These are phyloP conservation scores for Chalara sp. DNA, from an alignment of 2,329 filamentous ascomycete species.

Conservation along the genomic window DNA sequence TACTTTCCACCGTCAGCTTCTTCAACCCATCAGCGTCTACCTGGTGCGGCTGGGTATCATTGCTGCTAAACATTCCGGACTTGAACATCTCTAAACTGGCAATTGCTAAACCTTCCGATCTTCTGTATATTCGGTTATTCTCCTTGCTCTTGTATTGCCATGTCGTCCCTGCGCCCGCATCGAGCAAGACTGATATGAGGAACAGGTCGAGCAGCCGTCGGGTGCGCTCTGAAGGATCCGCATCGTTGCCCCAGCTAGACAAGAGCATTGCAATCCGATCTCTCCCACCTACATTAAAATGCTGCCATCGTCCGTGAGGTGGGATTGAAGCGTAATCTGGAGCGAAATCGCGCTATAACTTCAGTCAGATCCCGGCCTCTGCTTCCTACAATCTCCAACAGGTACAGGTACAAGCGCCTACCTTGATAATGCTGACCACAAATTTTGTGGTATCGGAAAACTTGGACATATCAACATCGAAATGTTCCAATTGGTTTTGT, in stretches of 20 bases:
- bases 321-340: constrained; percentile 69
- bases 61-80: constrained; percentile 76
- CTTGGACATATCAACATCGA: constrained; percentile 63
- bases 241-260: constrained; percentile 57
- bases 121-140: constrained; percentile 72
- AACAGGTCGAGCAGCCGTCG: constrained; percentile 73
- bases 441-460: constrained; percentile 62
- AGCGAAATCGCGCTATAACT: constrained; percentile 60
- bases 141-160: constrained; percentile 94
- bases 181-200: constrained; percentile 72
- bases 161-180: constrained; percentile 80
- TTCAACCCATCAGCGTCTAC: constrained; percentile 80
- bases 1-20: constrained; percentile 63
- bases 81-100: constrained; percentile 88
- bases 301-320: constrained; percentile 79
- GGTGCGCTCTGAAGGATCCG: constrained; percentile 68
- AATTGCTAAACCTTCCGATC: constrained; percentile 83
- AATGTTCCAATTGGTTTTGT: constrained; percentile 61
- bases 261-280: constrained; percentile 68
- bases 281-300: constrained; percentile 73
- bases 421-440: constrained; percentile 69
- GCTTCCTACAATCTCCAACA: not conserved
- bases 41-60: constrained; percentile 69
- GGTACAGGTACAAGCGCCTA: constrained; percentile 28
- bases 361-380: not conserved